Conservation (phyloP, 345 rosid genomes). For the Lepidium didymum region DNA sequence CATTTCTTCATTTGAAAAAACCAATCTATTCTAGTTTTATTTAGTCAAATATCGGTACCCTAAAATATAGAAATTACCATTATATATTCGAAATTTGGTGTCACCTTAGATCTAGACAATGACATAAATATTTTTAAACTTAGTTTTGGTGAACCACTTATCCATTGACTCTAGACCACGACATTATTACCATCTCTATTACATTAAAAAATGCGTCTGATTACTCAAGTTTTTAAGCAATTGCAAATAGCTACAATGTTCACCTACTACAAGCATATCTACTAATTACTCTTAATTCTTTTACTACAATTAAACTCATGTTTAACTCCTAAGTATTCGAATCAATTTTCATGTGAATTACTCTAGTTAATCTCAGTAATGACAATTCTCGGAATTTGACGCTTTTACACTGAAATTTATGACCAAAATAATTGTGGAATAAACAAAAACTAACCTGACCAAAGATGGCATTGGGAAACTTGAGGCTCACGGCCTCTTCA, state of each 20-base stretch:
- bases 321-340: neutral
- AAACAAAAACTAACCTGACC: slow-evolving; percentile 63
- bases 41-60: neutral
- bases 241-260: neutral
- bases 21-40: neutral
- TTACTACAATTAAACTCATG: neutral
- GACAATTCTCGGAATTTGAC: neutral
- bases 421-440: neutral
- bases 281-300: neutral
- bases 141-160: slow-evolving; percentile 17
- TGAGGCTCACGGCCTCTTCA: slow-evolving; percentile 65
- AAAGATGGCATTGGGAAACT: slow-evolving; percentile 63
- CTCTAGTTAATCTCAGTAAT: neutral
- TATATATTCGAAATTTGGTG: neutral
- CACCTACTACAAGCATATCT: slow-evolving; percentile 1
- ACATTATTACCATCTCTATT: neutral
- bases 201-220: neutral
- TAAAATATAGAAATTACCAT: neutral
- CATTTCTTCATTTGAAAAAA: neutral
- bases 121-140: slow-evolving; percentile 3
- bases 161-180: slow-evolving; percentile 1
- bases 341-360: neutral
- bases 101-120: neutral
- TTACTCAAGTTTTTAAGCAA: neutral
- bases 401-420: neutral